Conservation (phyloP, 768 basidiomycete genomes). For the Suillus luteus region DNA sequence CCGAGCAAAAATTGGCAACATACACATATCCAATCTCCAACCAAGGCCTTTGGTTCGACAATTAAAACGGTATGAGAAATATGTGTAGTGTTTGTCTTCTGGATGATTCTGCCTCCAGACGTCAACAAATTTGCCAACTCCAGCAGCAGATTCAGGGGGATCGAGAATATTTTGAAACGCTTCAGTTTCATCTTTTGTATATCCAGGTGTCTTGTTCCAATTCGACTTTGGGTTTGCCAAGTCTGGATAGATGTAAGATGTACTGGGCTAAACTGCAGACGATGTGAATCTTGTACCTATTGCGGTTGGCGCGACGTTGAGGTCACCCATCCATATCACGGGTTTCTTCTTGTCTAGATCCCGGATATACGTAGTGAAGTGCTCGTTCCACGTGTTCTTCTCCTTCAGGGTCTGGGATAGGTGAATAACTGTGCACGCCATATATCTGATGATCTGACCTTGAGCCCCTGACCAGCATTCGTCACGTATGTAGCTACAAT, state of each 20-base stretch:
- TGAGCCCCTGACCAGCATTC: constrained; percentile 77
- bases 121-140: constrained; percentile 63
- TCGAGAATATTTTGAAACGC: constrained; percentile 71
- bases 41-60: constrained; percentile 80
- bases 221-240: constrained; percentile 68
- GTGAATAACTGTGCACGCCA: not conserved
- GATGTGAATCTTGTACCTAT: constrained; percentile 45
- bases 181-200: constrained; percentile 79
- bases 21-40: constrained; percentile 89
- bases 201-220: constrained; percentile 89
- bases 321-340: constrained; percentile 86
- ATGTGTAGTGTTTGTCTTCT: constrained; percentile 72
- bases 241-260: constrained; percentile 43
- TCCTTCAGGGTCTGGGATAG: constrained; percentile 62
- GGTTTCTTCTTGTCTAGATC: constrained; percentile 77
- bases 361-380: constrained; percentile 75
- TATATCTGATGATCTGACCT: constrained; percentile 44
- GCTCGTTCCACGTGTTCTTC: constrained; percentile 78
- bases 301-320: constrained; percentile 84
- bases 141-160: constrained; percentile 41
- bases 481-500: constrained; percentile 82
- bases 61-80: constrained; percentile 83
- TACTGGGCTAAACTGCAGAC: constrained; percentile 5
- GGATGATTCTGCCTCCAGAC: constrained; percentile 79
- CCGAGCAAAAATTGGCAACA: constrained; percentile 23